Base-by-base conservation (phyloP, 495 filamentous ascomycete genomes). In the Glutinoglossum americanum region DNA sequence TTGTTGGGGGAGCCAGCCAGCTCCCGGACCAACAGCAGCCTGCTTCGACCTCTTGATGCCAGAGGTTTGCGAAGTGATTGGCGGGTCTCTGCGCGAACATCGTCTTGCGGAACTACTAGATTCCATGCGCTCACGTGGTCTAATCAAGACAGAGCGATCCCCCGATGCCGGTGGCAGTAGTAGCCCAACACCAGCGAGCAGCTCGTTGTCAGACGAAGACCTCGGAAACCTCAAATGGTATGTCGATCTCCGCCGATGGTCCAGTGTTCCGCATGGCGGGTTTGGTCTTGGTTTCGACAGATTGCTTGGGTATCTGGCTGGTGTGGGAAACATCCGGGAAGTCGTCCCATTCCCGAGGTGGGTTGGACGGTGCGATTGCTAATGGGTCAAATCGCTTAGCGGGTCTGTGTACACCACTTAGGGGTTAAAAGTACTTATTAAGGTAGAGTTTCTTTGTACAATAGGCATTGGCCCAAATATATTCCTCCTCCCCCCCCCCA, bases 41-140 rank as follows among this genome's bases (percentile, higher is more conserved):
- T 96, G 90, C 69, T 98, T 98, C 66, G 92, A 98, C 71, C 81
- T 98, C 54, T 77, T 98, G 19, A 78, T 97, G 33, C 90, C 92
- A 15, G 85, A 89, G 58, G 71, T 87, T 56, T 88, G 87, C 68
- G 92, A 98, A 68, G 78, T 97, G 53, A 85, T 82, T 21, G 92
- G 92, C 19, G 92, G 92, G 26, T 96, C 90, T 3, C 77, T 97
- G 69, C 89, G 92, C 68, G 92, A 97, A 68, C 83, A 97, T 70
- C 81, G 87, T 30, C 69, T 89, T 53, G 71, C 78, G 0, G 68
- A 80, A 26, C 74, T 98, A 30, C 69, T 84, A 57, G 69, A 77
- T 56, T 80, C 83, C 21, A 95, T 97, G 93, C 76, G 74, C 39
- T 64, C 71, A 6, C 72, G 77, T 51, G 81, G 81, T 3, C 64